Conservation (phyloP, 2,329 filamentous ascomycete species). For the Trichoderma harzianum region DNA sequence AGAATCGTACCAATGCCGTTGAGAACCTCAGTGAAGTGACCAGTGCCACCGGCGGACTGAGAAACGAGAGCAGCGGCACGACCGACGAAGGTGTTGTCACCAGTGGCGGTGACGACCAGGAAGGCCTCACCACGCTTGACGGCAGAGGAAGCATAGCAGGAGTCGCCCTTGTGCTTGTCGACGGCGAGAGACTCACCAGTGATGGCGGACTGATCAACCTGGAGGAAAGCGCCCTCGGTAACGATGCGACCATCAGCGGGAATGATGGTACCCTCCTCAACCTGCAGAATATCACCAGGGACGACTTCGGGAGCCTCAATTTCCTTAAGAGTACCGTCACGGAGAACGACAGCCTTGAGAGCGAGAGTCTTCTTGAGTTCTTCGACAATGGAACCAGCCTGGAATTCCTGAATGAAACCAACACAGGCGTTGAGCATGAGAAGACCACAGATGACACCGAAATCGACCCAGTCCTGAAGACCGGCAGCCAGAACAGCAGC, state of each 20-base stretch:
- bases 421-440: slow-evolving; percentile 81
- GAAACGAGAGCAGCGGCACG: slow-evolving; percentile 83
- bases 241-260: slow-evolving; percentile 85
- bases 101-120: slow-evolving; percentile 76
- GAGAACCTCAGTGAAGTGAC: slow-evolving; percentile 88
- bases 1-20: slow-evolving; percentile 82
- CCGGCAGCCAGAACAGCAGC: slow-evolving; percentile 78
- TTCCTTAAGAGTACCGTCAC: slow-evolving; percentile 72
- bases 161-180: slow-evolving; percentile 79
- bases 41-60: slow-evolving; percentile 67
- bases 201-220: slow-evolving; percentile 89
- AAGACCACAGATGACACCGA: slow-evolving; percentile 83
- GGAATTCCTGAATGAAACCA: slow-evolving; percentile 85
- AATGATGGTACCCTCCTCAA: slow-evolving; percentile 89
- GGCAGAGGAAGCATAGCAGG: slow-evolving; percentile 79
- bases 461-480: slow-evolving; percentile 88
- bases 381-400: slow-evolving; percentile 86
- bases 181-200: slow-evolving; percentile 90
- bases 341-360: slow-evolving; percentile 81
- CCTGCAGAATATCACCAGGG: slow-evolving; percentile 83
- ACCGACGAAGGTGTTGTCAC: slow-evolving; percentile 88
- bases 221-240: slow-evolving; percentile 78
- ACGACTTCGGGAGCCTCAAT: slow-evolving; percentile 81
- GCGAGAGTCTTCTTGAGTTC: slow-evolving; percentile 88
- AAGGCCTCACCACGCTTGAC: slow-evolving; percentile 90